Conservation (phyloP, 2,329 filamentous ascomycete genomes). For the Cordyceps cateniannulata region DNA sequence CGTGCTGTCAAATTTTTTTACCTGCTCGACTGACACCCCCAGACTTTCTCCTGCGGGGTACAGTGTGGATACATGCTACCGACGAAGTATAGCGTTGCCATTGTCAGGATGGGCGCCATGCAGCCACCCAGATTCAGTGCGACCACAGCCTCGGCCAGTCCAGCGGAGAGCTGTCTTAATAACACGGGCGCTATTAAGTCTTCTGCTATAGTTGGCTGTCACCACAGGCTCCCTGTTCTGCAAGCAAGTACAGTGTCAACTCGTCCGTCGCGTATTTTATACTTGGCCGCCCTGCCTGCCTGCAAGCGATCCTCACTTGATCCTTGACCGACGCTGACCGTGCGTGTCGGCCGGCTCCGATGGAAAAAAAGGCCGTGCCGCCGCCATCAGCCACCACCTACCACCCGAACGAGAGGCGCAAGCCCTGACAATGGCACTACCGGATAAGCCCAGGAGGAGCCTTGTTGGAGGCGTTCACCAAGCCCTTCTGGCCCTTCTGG, state of each 20-base stretch:
- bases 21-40: not conserved
- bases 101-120: not conserved
- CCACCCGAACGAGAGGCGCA: constrained; percentile 2
- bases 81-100: not conserved
- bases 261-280: no score
- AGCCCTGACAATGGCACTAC: not conserved
- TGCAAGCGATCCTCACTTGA: not conserved
- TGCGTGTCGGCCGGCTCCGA: constrained; percentile 7
- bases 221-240: not conserved
- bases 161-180: not conserved
- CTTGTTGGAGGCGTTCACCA: not conserved
- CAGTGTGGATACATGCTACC: not conserved
- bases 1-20: constrained; percentile 10
- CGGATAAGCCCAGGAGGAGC: no score
- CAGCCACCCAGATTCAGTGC: constrained; percentile 5
- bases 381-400: not conserved
- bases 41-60: constrained; percentile 2
- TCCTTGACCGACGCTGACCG: not conserved
- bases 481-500: not conserved
- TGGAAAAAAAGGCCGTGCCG: not conserved
- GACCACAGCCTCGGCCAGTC: not conserved
- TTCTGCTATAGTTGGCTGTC: not conserved
- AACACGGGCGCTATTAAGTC: not conserved
- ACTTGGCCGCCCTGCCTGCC: no score
- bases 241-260: not conserved